Base-by-base conservation (phyloP, 768 basidiomycete genomes). In the Hydnum rufescens region DNA sequence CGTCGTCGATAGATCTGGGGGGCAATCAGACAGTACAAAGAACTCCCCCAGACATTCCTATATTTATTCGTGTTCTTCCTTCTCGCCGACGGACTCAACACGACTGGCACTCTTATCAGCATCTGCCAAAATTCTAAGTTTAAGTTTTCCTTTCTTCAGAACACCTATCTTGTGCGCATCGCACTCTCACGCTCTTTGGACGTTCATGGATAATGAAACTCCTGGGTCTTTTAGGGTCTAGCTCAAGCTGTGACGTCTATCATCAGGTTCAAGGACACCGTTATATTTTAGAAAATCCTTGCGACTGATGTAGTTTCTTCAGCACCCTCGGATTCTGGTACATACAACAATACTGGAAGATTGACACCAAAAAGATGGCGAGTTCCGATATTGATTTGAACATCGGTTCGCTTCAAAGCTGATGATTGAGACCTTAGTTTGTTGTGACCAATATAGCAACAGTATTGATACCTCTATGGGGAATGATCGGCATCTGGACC, bases 81-180 rank as follows among this genome's bases (percentile, higher is more conserved):
- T n/a, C 72, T 88, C 16, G 78, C 81, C 2, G 81, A 85, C 60
- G 82, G 83, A 5, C 64, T 86, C 22, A 84, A 84, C 65, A 86
- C 85, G 0, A 84, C 83, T 0, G 76, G 76, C 5, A 83, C 81
- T 0, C 70, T 88, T 0, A 71, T 87, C 4, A 65, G 71, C 0
- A 83, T 87, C 42, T 82, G 79, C 59, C 84, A 86, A 58, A 86
- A 86, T 60, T 73, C 82, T 6, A 78, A 80, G 64, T 85, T 87
- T 64, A 64, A 64, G 5, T 88, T 88, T 64, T 83, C 81, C 39
- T 88, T 88, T 67, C 64, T 87, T 54, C 70, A 85, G 59, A 83
- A 76, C 57, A 87, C 82, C 0, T 86, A 85, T 60, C 72, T 84
- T 25, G 82, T 39, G 22, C 13, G 36, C 36, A 13, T 13, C 36